phyloP scores from a whole-genome alignment of 805 yeast genomes.

The Groenewaldozyma tartarivorans region DNA sequence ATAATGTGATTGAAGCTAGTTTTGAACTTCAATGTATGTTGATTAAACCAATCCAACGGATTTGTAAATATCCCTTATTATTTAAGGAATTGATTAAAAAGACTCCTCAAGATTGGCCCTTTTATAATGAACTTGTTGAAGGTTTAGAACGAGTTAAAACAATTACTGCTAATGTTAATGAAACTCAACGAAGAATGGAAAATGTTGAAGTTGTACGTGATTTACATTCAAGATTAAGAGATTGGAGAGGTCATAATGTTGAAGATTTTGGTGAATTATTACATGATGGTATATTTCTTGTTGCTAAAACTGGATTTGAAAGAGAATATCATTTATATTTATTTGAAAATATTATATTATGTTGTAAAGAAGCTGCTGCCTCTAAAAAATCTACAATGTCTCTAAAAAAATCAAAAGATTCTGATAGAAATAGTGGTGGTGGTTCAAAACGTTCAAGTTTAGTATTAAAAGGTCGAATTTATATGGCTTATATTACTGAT shows the following conservation, averaged over 20 bases:
- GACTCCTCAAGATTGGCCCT: slow-evolving; percentile 43
- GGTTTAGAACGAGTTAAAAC: slow-evolving; percentile 71
- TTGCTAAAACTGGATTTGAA: slow-evolving; percentile 45
- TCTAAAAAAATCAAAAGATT: slow-evolving; percentile 9
- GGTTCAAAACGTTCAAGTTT: slow-evolving; percentile 23
- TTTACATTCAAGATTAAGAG: slow-evolving; percentile 63
- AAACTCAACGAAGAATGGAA: slow-evolving; percentile 86
- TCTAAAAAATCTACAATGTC: slow-evolving; percentile 30
- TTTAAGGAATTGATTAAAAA: slow-evolving; percentile 59
- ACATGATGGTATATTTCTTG: slow-evolving; percentile 55
- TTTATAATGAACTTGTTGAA: slow-evolving; percentile 54
- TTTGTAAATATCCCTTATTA: slow-evolving; percentile 89
- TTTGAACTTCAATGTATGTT: slow-evolving; percentile 84
- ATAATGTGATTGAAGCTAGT: slow-evolving; percentile 64
- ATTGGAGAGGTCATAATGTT: slow-evolving; percentile 86
- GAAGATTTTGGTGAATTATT: slow-evolving; percentile 77
- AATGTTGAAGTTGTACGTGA: slow-evolving; percentile 64
- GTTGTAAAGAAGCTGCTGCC: slow-evolving; percentile 50
- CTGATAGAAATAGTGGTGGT: not conserved
- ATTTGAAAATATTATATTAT: slow-evolving; percentile 60
- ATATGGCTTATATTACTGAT: slow-evolving; percentile 54
- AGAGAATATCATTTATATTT: slow-evolving; percentile 83
- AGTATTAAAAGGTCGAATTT: slow-evolving; percentile 74
- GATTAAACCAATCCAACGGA: slow-evolving; percentile 89
- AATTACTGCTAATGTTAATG: slow-evolving; percentile 83